Evolutionary conservation across 2,329 filamentous ascomycete species (phyloP).

Genomic region (Xylaria sp.): DNA sequence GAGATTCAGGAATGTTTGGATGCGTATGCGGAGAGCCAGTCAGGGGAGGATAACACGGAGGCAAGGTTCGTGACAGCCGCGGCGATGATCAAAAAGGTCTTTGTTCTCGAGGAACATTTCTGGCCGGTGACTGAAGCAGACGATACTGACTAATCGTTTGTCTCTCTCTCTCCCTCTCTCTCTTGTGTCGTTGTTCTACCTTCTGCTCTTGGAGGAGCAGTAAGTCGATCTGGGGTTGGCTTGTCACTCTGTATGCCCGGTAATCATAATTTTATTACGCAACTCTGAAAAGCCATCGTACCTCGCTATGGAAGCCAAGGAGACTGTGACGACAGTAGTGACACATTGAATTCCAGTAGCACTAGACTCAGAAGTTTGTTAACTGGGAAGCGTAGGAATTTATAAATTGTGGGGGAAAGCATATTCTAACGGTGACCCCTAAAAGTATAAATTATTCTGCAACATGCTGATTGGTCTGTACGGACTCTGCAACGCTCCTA

Average conservation of each 20-base stretch:
- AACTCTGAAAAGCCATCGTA: neutral
- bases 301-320: neutral
- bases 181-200: neutral
- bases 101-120: conserved; percentile 68
- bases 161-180: neutral
- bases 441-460: too few species aligned
- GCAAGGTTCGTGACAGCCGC: conserved; percentile 54
- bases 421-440: too few species aligned
- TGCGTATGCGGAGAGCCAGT: conserved; percentile 42
- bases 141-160: neutral
- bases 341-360: neutral
- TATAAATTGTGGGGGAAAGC: too few species aligned
- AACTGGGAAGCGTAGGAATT: neutral
- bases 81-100: conserved; percentile 60
- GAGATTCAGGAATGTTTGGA: conserved; percentile 53
- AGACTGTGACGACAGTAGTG: neutral
- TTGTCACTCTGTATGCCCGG: neutral
- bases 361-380: neutral
- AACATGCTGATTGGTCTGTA: too few species aligned
- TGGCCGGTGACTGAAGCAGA: conserved; percentile 59
- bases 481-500: too few species aligned
- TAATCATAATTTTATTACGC: neutral
- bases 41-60: conserved; percentile 48
- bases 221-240: neutral
- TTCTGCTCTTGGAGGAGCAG: neutral